Conservation (phyloP, 345 rosid species). For the Eucalyptus sp. region DNA sequence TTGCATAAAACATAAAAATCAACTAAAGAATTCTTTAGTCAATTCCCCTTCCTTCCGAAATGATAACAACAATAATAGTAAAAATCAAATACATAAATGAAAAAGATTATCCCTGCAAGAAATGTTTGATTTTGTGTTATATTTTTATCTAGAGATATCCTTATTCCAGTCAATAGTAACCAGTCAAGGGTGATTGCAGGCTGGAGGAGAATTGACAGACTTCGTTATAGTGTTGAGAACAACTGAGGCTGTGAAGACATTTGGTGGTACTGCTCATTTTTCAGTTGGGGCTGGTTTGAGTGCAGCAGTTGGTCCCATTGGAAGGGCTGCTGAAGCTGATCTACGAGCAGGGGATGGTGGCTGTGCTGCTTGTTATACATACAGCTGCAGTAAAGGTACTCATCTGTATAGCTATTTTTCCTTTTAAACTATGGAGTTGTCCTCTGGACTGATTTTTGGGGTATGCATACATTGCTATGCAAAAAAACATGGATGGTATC, state of each 20-base stretch:
- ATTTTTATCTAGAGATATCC: not conserved
- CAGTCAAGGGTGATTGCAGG: constrained; percentile 34
- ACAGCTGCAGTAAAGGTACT: constrained; percentile 97
- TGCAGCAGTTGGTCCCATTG: constrained; percentile 75
- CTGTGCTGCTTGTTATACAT: constrained; percentile 90
- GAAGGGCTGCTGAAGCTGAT: constrained; percentile 86
- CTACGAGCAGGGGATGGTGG: constrained; percentile 92
- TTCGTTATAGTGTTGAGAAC: constrained; percentile 83
- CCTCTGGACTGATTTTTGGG: not conserved
- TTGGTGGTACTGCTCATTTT: constrained; percentile 73
- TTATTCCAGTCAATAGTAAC: not conserved
- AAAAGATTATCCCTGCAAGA: not conserved
- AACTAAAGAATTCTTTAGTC: not conserved
- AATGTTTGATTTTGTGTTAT: not conserved
- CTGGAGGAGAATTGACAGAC: constrained; percentile 96
- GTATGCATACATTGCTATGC: not conserved
- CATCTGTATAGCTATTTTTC: not conserved
- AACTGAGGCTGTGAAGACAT: constrained; percentile 68
- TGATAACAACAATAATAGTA: not conserved
- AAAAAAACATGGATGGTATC: not conserved
- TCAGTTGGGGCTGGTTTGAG: constrained; percentile 93
- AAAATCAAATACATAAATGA: not conserved
- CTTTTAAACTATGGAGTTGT: not conserved
- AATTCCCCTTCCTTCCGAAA: not conserved
- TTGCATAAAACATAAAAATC: not conserved